Evolutionary conservation across 83 land plant species (phyloP).

Genomic region (Picea engelmannii): DNA sequence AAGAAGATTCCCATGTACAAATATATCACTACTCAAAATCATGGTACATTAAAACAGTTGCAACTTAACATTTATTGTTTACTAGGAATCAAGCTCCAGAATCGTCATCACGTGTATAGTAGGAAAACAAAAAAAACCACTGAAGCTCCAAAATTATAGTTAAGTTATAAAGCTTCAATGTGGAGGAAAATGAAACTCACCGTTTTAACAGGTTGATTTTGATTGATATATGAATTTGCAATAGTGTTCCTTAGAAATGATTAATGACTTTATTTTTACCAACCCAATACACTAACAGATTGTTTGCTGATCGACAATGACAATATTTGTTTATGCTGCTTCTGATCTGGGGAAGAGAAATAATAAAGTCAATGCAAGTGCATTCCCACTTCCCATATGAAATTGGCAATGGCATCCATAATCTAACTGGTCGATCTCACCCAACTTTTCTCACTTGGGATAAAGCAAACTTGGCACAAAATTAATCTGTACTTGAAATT

Average conservation of each 20-base stretch:
- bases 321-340: neutral
- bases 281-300: neutral
- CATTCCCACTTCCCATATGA: neutral
- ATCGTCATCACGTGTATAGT: no score
- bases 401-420: neutral
- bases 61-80: neutral
- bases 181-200: neutral
- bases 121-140: no score
- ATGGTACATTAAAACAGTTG: neutral
- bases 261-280: neutral
- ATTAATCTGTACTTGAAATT: neutral
- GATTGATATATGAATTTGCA: neutral
- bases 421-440: neutral
- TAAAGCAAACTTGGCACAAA: no score
- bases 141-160: neutral
- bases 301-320: neutral
- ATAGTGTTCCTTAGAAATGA: neutral
- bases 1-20: neutral
- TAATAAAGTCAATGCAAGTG: neutral
- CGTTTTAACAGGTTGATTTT: neutral
- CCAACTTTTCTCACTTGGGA: neutral
- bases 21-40: neutral
- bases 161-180: neutral
- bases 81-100: no score
- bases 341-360: neutral